phyloP scores from a whole-genome alignment of 345 rosid genomes.

The Microcos paniculata region DNA sequence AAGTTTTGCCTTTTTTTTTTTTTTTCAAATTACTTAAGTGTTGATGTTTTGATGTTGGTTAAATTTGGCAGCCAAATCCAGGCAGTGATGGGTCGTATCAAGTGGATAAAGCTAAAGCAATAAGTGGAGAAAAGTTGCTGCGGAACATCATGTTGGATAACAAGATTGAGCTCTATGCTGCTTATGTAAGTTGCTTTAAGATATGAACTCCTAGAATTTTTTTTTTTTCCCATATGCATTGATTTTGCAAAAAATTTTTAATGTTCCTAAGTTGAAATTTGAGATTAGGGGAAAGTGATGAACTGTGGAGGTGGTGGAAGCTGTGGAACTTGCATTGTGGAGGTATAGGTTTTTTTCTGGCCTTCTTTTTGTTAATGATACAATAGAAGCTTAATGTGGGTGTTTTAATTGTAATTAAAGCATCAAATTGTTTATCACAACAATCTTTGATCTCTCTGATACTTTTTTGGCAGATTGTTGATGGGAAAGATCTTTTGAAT shows the following conservation, averaged over 20 bases:
- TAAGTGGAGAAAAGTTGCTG: constrained; percentile 80
- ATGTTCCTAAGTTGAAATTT: not conserved
- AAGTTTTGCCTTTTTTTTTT: not conserved
- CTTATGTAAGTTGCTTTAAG: constrained; percentile 54
- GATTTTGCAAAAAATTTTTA: not conserved
- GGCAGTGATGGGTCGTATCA: constrained; percentile 62
- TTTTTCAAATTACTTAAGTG: no score
- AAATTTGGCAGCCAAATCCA: constrained; percentile 57
- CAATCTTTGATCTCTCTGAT: not conserved
- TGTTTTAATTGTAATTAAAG: not conserved
- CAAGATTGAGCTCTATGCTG: constrained; percentile 80
- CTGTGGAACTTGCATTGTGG: constrained; percentile 94
- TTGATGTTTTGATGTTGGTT: not conserved
- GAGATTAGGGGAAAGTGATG: constrained; percentile 76
- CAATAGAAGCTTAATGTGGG: not conserved
- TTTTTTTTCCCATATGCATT: not conserved
- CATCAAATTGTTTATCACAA: not conserved
- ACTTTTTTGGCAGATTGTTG: constrained; percentile 56
- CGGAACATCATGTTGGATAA: constrained; percentile 77
- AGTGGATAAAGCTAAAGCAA: constrained; percentile 56
- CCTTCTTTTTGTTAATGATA: not conserved
- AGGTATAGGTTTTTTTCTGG: constrained; percentile 38
- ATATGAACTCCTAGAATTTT: not conserved
- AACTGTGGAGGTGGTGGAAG: constrained; percentile 96
- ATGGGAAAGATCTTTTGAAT: constrained; percentile 72